A percentile compares a stretch with the other conserved stretches of the same genome.
Conservation (phyloP, 148 eudicot genomes). For the Linanthus parryae region DNA sequence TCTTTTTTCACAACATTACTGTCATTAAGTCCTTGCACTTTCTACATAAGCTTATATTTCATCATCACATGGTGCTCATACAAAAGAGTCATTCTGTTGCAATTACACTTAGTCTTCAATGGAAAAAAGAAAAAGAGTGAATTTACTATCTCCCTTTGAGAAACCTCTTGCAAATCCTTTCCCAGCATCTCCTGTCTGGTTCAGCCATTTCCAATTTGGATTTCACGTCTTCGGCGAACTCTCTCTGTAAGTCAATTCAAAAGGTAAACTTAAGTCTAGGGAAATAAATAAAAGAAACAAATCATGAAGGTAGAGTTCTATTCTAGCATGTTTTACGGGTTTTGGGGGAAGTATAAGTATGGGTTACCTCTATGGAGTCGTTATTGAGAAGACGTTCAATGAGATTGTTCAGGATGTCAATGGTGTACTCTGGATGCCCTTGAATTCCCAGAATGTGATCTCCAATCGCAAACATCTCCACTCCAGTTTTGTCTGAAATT, state of each 20-base stretch:
- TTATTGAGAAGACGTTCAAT: slow-evolving; percentile 41
- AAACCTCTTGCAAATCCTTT: slow-evolving; percentile 43
- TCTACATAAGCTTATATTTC: too few relatives aligned
- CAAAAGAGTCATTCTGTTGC: too few relatives aligned
- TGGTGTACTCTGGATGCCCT: slow-evolving; percentile 84
- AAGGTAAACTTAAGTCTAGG: too few relatives aligned
- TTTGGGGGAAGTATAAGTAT: too few relatives aligned
- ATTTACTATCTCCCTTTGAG: slow-evolving; percentile 35
- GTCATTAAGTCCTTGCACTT: too few relatives aligned
- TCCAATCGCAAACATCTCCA: slow-evolving; percentile 66
- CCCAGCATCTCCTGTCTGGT: slow-evolving; percentile 47
- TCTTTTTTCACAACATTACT: too few relatives aligned
- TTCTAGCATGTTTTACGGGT: too few relatives aligned
- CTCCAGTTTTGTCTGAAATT: slow-evolving; percentile 59
- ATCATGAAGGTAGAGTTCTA: too few relatives aligned
- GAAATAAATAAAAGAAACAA: too few relatives aligned
- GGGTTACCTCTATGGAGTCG: slow-evolving; percentile 29
- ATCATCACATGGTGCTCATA: too few relatives aligned
- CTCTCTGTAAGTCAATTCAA: slow-evolving; percentile 36
- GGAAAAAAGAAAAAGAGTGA: too few relatives aligned
- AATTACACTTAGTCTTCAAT: too few relatives aligned
- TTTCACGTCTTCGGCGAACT: slow-evolving; percentile 38
- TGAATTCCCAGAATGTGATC: slow-evolving; percentile 66
- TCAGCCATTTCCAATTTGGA: slow-evolving; percentile 23
- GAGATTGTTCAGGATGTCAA: slow-evolving; percentile 52